phyloP scores from a whole-genome alignment of 257 asterid genomes.

The Cinchona pubescens region DNA sequence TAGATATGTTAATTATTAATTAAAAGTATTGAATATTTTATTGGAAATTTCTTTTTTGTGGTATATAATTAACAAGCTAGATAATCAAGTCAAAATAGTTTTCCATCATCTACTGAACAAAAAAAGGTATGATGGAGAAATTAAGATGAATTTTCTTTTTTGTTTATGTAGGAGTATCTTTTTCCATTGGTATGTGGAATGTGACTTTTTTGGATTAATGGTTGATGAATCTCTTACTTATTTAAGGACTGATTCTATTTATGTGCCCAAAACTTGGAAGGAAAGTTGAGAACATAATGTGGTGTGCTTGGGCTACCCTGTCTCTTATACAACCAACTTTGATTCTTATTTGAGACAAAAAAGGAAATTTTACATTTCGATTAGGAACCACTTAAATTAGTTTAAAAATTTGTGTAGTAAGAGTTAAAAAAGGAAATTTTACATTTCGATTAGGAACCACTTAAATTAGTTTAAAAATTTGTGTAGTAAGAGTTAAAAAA shows the following conservation, averaged over 20 bases:
- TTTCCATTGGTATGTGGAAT: background rate
- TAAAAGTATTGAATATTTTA: background rate
- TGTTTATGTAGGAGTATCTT: constrained; percentile 9
- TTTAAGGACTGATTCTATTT: background rate
- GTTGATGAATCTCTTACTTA: background rate
- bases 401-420: too few relatives aligned
- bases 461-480: too few relatives aligned
- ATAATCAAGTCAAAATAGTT: background rate
- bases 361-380: too few relatives aligned
- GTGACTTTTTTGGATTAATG: constrained; percentile 7
- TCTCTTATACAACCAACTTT: background rate
- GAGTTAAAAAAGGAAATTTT: too few relatives aligned
- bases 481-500: too few relatives aligned
- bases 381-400: too few relatives aligned
- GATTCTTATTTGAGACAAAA: background rate
- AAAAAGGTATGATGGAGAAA: constrained; percentile 16
- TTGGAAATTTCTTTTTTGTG: background rate
- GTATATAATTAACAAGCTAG: background rate
- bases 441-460: too few relatives aligned
- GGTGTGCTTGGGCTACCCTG: background rate
- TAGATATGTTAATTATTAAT: background rate
- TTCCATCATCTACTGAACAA: background rate
- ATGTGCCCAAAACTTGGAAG: too few relatives aligned
- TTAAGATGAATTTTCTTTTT: constrained; percentile 5
- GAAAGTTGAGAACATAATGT: background rate